A percentile compares a stretch with the other conserved stretches of the same genome.
Conservation (phyloP, 2,329 filamentous ascomycete species). For the Colletotrichum viniferum region DNA sequence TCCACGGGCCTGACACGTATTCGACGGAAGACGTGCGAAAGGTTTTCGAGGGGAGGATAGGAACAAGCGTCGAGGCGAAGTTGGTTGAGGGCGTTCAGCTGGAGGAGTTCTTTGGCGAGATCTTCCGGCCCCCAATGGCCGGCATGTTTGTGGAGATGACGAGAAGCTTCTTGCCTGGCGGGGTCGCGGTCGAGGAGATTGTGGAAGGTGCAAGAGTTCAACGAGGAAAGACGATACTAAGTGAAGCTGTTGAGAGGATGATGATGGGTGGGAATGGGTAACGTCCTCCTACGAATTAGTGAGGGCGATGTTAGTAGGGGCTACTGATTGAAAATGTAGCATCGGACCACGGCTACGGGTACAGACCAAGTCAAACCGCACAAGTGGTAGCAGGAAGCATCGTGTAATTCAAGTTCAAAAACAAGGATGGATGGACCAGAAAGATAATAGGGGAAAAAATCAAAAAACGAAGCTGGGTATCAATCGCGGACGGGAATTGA, state of each 20-base stretch:
- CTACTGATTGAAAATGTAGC: neutral
- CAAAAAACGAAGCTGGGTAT: neutral
- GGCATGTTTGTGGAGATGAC: conserved; percentile 15
- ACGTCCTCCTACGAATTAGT: neutral
- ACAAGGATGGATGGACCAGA: neutral
- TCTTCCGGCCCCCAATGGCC: conserved; percentile 24
- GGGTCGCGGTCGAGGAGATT: conserved; percentile 25
- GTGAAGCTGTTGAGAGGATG: neutral
- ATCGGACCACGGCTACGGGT: neutral
- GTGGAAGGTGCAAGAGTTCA: neutral
- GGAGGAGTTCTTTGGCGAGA: conserved; percentile 25
- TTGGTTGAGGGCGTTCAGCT: conserved; percentile 28
- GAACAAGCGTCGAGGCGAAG: conserved; percentile 27
- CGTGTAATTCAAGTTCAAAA: neutral
- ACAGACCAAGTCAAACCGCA: neutral
- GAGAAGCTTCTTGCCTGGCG: conserved; percentile 26
- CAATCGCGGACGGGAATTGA: conserved; percentile 16
- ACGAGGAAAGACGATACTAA: neutral
- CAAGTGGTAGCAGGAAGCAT: neutral
- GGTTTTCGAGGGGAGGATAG: conserved; percentile 29
- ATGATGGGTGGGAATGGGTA: neutral
- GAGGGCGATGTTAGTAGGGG: neutral
- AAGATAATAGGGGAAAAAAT: neutral
- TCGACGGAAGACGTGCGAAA: conserved; percentile 31
- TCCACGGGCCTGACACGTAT: conserved; percentile 33